A percentile compares a stretch with the other conserved stretches of the same genome.
Evolutionary conservation across 495 filamentous ascomycete species (phyloP).

Genomic region (Aspergillus egyptiacus): DNA sequence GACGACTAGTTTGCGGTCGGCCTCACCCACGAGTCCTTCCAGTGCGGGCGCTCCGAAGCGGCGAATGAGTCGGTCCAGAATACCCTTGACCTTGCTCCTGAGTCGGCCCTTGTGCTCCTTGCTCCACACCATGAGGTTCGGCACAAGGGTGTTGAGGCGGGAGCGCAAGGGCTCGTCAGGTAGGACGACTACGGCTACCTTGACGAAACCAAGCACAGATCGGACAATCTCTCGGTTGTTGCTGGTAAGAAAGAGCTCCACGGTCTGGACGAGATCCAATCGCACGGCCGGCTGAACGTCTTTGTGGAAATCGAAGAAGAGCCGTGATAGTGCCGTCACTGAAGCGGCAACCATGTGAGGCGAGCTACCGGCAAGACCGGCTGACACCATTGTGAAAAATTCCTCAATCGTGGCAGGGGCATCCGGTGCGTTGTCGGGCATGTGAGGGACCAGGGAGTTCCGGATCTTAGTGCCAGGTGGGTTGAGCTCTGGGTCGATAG

Average conservation of each 20-base stretch:
- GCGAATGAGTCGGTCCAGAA: constrained; percentile 85
- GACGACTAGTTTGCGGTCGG: constrained; percentile 78
- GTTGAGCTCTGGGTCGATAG: constrained; percentile 50
- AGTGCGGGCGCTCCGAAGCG: constrained; percentile 78
- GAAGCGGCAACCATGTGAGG: constrained; percentile 95
- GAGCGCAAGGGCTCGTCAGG: constrained; percentile 68
- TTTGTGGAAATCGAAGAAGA: constrained; percentile 80
- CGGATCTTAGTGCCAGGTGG: constrained; percentile 65
- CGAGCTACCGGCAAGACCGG: constrained; percentile 81
- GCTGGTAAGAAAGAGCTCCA: constrained; percentile 89
- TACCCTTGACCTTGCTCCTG: constrained; percentile 93
- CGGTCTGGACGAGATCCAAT: constrained; percentile 76
- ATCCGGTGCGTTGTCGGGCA: constrained; percentile 71
- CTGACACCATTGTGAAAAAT: constrained; percentile 97
- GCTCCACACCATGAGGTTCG: constrained; percentile 90
- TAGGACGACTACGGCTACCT: constrained; percentile 84
- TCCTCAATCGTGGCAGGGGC: constrained; percentile 79
- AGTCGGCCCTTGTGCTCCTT: constrained; percentile 97
- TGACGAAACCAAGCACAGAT: constrained; percentile 88
- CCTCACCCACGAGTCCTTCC: constrained; percentile 65
- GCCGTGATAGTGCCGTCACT: constrained; percentile 83
- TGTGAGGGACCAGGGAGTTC: constrained; percentile 77
- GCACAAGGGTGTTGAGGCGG: constrained; percentile 66
- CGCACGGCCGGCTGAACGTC: constrained; percentile 54
- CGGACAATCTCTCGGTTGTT: constrained; percentile 95